Base-by-base conservation (phyloP, 345 rosid species). In the Fremontodendron californicum region DNA sequence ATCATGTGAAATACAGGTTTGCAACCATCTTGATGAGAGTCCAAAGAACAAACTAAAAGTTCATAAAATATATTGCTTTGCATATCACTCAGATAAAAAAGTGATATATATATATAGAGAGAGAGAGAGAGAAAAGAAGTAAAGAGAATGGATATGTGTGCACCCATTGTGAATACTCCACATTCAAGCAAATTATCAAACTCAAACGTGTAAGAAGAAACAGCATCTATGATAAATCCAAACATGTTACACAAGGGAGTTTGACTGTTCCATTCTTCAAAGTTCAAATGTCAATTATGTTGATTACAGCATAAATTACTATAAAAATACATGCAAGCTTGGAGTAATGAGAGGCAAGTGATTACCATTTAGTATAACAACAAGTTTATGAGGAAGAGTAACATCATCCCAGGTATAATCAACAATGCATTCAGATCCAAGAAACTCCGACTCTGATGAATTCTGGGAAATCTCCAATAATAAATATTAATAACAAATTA, bases 341-440 rank as follows among this genome's bases (percentile, higher is more conserved):
- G 51, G 62, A 79, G 61, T 57, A 52, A 37, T 9, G 73, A 35
- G 39, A 75, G 68, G 40, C n/a, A 67, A 37, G 57, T 58, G 67
- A 62, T 77, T 91, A 94, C 99, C 95, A 82, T 78, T 88, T 78
- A 94, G 83, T 51, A 91, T 74, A 76, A 94, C 88, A 78, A 94
- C 83, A 79, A 94, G 85, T 83, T 88, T 94, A 83, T 81, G 97
- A 16, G 99, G 97, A 87, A 88, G 97, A 65, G 92, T 90, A 83
- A 84, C 76, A 93, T 93, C 96, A 86, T 93, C 98, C 98, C 99
- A 94, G 75, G 87, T 97, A 84, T 93, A 94, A 82, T 86, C 89
- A 80, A 81, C 83, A 81, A 85, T 80, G 82, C 81, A 73, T 74
- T 83, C 90, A 79, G 98, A 87, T 81, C 85, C 91, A 81, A 94